A percentile compares a stretch with the other conserved stretches of the same genome.
Conservation (phyloP, 306 rosid genomes). For the Senna siamea region DNA sequence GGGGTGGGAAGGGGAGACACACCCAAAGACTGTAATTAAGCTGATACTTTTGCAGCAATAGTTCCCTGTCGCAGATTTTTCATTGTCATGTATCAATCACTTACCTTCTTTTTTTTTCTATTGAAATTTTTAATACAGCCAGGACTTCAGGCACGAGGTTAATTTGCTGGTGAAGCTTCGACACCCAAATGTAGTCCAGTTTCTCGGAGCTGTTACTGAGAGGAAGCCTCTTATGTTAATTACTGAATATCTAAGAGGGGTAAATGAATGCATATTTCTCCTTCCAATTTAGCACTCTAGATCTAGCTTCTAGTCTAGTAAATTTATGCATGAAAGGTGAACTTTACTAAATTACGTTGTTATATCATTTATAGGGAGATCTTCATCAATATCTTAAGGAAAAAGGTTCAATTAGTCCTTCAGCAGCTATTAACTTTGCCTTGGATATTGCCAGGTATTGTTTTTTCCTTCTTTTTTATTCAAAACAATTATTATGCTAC, state of each 20-base stretch:
- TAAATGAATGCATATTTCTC: slow-evolving; percentile 42
- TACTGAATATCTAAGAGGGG: slow-evolving; percentile 98
- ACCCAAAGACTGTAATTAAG: slow-evolving; percentile 5
- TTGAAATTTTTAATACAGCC: slow-evolving; percentile 54
- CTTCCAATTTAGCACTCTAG: slow-evolving; percentile 28
- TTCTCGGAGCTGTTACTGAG: slow-evolving; percentile 99
- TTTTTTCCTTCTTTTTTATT: slow-evolving; percentile 14
- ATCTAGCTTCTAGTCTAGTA: slow-evolving; percentile 17
- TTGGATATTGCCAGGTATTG: slow-evolving; percentile 86
- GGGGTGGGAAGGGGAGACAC: slow-evolving; percentile 2
- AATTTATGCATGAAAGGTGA: slow-evolving; percentile 22
- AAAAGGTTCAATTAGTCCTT: slow-evolving; percentile 72
- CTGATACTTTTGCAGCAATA: slow-evolving; percentile 15
- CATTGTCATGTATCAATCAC: slow-evolving; percentile 17
- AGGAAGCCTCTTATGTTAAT: slow-evolving; percentile 93
- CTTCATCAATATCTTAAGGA: slow-evolving; percentile 93
- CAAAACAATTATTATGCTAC: slow-evolving; percentile 1
- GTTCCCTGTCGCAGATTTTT: slow-evolving; percentile 7
- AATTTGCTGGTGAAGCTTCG: slow-evolving; percentile 97
- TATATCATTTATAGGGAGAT: slow-evolving; percentile 72
- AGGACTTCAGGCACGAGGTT: slow-evolving; percentile 98
- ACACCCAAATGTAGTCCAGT: slow-evolving; percentile 97
- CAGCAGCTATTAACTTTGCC: slow-evolving; percentile 75
- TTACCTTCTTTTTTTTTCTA: slow-evolving; percentile 10
- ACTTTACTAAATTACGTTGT: slow-evolving; percentile 33